A percentile compares a stretch with the other conserved stretches of the same genome.
Conservation (phyloP, 2,329 filamentous ascomycete genomes). For the Arthrocladium fulminans region DNA sequence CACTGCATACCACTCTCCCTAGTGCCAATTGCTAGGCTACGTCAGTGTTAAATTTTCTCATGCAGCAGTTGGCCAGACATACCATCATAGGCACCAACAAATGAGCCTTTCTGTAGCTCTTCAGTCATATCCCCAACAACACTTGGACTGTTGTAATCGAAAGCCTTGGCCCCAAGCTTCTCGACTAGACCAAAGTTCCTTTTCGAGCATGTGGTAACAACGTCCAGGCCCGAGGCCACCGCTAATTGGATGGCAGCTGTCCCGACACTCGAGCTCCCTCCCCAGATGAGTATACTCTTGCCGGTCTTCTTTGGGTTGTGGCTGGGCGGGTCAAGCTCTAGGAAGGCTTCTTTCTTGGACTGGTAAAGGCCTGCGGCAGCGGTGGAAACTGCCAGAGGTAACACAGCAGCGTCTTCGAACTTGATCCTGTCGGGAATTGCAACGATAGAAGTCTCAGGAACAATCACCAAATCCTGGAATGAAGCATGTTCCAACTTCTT, state of each 20-base stretch:
- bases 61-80: not conserved
- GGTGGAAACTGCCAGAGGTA: conserved; percentile 28
- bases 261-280: conserved; percentile 43
- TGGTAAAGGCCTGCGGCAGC: conserved; percentile 26
- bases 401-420: conserved; percentile 26
- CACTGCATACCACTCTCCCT: conserved; percentile 14
- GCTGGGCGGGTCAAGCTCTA: conserved; percentile 17
- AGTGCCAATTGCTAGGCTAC: conserved; percentile 10
- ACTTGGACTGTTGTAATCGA: conserved; percentile 34
- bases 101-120: conserved; percentile 11
- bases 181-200: conserved; percentile 39
- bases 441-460: conserved; percentile 18
- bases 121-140: conserved; percentile 17
- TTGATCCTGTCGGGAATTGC: conserved; percentile 25
- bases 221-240: conserved; percentile 31
- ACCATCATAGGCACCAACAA: conserved; percentile 17
- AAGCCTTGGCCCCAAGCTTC: conserved; percentile 35
- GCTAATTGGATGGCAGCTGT: conserved; percentile 38
- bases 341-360: conserved; percentile 18
- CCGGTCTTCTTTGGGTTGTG: conserved; percentile 12
- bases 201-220: conserved; percentile 32
- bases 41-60: not conserved
- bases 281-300: conserved; percentile 41
- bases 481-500: conserved; percentile 17
- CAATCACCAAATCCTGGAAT: conserved; percentile 28